Percentiles rank a stretch among this genome's conserved stretches.
Conservation (phyloP, 257 asterid genomes). For the Rubia yunnanensis region DNA sequence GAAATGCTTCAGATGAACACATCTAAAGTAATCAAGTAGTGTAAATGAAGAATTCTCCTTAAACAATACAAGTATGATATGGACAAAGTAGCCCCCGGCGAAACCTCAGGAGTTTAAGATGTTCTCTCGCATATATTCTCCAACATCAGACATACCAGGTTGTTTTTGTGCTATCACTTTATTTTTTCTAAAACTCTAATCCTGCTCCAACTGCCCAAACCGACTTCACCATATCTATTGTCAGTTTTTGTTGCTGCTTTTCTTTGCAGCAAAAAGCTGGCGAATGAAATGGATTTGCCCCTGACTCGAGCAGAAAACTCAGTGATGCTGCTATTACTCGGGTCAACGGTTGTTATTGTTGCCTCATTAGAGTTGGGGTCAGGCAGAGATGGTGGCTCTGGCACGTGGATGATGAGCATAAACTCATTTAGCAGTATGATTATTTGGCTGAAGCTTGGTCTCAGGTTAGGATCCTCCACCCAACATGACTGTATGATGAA, state of each 20-base stretch:
- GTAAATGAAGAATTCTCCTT: neutral
- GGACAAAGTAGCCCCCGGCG: neutral
- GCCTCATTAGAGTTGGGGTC: constrained; percentile 32
- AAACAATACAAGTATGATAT: neutral
- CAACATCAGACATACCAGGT: too few relatives aligned
- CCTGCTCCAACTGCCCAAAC: neutral
- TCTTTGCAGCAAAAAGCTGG: constrained; percentile 83
- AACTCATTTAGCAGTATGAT: constrained; percentile 78
- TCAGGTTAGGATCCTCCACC: constrained; percentile 96
- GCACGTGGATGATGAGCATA: constrained; percentile 42
- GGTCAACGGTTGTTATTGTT: constrained; percentile 15
- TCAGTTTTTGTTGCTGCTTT: constrained; percentile 41
- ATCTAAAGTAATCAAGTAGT: too few relatives aligned
- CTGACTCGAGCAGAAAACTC: constrained; percentile 76
- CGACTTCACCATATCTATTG: constrained; percentile 14
- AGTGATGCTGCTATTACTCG: constrained; percentile 47
- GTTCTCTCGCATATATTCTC: too few relatives aligned
- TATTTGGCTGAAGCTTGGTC: constrained; percentile 88
- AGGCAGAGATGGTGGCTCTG: constrained; percentile 28
- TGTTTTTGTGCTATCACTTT: neutral
- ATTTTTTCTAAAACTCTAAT: neutral
- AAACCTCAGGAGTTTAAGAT: neutral
- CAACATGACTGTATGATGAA: constrained; percentile 81
- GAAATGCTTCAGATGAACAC: neutral
- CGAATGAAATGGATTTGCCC: constrained; percentile 75